phyloP scores from a whole-genome alignment of 192 early-diverging fungal species.

The Podila minutissima region DNA sequence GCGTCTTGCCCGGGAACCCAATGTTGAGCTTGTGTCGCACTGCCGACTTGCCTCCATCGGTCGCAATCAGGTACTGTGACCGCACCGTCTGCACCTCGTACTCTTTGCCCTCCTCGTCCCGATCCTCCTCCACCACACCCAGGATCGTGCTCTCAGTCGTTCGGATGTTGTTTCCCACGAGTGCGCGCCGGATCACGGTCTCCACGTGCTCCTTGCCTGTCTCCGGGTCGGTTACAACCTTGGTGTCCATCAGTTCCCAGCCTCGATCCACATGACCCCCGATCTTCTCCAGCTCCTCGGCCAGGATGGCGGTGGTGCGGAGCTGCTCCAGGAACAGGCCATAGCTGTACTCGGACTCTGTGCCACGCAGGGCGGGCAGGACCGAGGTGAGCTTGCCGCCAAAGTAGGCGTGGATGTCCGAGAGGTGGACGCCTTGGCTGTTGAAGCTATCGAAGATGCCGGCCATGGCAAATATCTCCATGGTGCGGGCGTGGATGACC shows the following conservation, averaged over 20 bases:
- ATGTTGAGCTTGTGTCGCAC: slow-evolving; percentile 49
- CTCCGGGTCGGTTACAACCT: slow-evolving; percentile 7
- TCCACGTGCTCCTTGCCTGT: slow-evolving; percentile 17
- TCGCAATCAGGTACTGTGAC: slow-evolving; percentile 38
- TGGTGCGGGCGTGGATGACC: slow-evolving; percentile 41
- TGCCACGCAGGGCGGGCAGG: not conserved
- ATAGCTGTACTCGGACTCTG: slow-evolving; percentile 16
- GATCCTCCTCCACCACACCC: slow-evolving; percentile 4
- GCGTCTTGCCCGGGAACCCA: slow-evolving; percentile 20
- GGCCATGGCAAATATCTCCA: slow-evolving; percentile 34
- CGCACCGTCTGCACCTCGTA: slow-evolving; percentile 25
- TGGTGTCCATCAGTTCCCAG: slow-evolving; percentile 45
- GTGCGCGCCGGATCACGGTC: slow-evolving; percentile 26
- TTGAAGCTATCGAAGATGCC: slow-evolving; percentile 31
- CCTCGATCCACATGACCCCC: slow-evolving; percentile 37
- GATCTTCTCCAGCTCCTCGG: slow-evolving; percentile 9
- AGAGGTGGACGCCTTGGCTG: not conserved
- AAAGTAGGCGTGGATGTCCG: slow-evolving; percentile 5
- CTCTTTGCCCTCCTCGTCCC: slow-evolving; percentile 17
- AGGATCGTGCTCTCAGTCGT: slow-evolving; percentile 4
- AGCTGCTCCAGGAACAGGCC: slow-evolving; percentile 20
- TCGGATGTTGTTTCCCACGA: slow-evolving; percentile 8
- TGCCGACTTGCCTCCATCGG: slow-evolving; percentile 38
- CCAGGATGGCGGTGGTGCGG: slow-evolving; percentile 20
- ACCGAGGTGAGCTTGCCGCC: not conserved